A percentile compares a stretch with the other conserved stretches of the same genome.
Conservation (phyloP, 352 stramenopile species). For the Pythium brassicae region DNA sequence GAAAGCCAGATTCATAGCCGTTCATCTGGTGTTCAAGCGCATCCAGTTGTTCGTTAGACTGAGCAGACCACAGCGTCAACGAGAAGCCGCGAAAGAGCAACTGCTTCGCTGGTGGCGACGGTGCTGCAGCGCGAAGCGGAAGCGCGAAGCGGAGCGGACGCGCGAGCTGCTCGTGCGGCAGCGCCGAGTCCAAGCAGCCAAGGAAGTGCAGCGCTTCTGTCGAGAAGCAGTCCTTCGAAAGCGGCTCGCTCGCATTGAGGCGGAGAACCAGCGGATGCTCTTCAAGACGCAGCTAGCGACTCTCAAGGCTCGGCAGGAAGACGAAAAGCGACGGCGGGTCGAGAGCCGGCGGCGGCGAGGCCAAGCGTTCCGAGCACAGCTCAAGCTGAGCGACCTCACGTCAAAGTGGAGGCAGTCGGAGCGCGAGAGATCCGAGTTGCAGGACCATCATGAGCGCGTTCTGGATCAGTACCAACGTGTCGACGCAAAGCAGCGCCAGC, state of each 20-base stretch:
- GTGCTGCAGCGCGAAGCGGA: slow-evolving; percentile 6
- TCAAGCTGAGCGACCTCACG: slow-evolving; percentile 32
- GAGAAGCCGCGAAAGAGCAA: slow-evolving; percentile 24
- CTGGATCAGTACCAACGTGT: slow-evolving; percentile 25
- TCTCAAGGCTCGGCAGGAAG: slow-evolving; percentile 40
- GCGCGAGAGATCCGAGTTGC: slow-evolving; percentile 18
- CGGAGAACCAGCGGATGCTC: slow-evolving; percentile 26
- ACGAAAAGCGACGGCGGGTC: slow-evolving; percentile 29
- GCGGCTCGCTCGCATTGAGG: slow-evolving; percentile 26
- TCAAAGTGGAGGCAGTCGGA: slow-evolving; percentile 33
- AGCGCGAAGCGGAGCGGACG: slow-evolving; percentile 7
- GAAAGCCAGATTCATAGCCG: slow-evolving; percentile 24
- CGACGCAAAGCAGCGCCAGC: slow-evolving; percentile 17
- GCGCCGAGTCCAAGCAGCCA: slow-evolving; percentile 19
- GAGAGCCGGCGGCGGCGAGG: slow-evolving; percentile 31
- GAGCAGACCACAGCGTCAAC: slow-evolving; percentile 15
- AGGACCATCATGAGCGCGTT: slow-evolving; percentile 24
- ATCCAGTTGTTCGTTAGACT: slow-evolving; percentile 32
- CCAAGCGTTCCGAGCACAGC: slow-evolving; percentile 27
- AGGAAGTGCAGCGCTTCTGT: slow-evolving; percentile 38
- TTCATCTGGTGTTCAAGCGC: slow-evolving; percentile 45
- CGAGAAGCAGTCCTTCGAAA: slow-evolving; percentile 36
- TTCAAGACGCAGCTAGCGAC: slow-evolving; percentile 42
- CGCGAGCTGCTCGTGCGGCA: slow-evolving; percentile 13
- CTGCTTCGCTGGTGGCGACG: slow-evolving; percentile 46